phyloP scores from a whole-genome alignment of 345 rosid genomes.

The Salix dunnii region DNA sequence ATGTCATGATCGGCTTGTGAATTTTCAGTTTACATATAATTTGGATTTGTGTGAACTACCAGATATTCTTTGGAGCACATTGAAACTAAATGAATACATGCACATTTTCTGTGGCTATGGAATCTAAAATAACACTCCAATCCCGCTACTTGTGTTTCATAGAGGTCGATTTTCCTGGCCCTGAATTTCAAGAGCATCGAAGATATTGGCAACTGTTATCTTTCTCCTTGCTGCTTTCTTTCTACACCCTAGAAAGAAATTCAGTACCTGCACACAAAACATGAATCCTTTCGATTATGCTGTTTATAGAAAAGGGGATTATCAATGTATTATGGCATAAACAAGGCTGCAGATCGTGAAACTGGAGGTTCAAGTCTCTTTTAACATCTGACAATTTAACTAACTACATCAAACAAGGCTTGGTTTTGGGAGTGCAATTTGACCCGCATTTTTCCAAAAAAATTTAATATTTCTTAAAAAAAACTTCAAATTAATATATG shows the following conservation, averaged over 20 bases:
- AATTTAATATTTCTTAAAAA: no score
- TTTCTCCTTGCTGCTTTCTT: slow-evolving; percentile 1
- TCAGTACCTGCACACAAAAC: slow-evolving; percentile 18
- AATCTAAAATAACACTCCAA: slow-evolving; percentile 1
- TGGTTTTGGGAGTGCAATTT: no score
- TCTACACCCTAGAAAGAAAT: slow-evolving; percentile 3
- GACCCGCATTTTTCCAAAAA: no score
- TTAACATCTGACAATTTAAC: no score
- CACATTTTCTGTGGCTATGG: slow-evolving; percentile 3
- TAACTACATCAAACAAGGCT: no score
- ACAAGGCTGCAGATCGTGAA: not conserved
- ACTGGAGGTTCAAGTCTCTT: not conserved
- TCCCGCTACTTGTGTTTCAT: not conserved
- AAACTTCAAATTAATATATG: no score
- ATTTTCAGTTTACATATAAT: slow-evolving; percentile 12
- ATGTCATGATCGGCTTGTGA: not conserved
- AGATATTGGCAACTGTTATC: not conserved
- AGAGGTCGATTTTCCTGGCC: not conserved
- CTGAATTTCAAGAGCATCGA: slow-evolving; percentile 9
- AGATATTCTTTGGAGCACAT: not conserved
- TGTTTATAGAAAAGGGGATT: not conserved
- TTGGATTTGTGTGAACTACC: slow-evolving; percentile 2
- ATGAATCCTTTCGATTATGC: not conserved
- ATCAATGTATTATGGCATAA: not conserved
- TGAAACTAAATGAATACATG: slow-evolving; percentile 16